Percentiles rank a stretch among this genome's conserved stretches.
phyloP scores from a whole-genome alignment of 345 rosid genomes.

The Tarenaya hassleriana region DNA sequence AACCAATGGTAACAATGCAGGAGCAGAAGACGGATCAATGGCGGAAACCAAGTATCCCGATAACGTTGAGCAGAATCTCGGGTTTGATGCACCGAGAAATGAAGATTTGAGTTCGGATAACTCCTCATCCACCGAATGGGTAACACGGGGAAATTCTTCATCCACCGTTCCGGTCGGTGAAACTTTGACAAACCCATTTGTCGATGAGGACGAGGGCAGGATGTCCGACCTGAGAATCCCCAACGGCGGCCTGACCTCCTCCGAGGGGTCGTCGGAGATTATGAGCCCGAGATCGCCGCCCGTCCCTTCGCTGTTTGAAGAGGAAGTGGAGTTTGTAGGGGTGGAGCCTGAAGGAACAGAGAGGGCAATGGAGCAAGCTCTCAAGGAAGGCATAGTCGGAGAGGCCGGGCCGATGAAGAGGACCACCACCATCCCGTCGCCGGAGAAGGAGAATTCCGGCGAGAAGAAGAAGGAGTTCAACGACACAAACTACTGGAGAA shows the following conservation, averaged over 20 bases:
- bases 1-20: slow-evolving; percentile 68
- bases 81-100: slow-evolving; percentile 48
- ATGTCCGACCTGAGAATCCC: slow-evolving; percentile 37
- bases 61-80: slow-evolving; percentile 4
- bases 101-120: slow-evolving; percentile 52
- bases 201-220: slow-evolving; percentile 29
- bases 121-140: slow-evolving; percentile 66
- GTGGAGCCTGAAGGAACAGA: slow-evolving; percentile 85
- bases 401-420: slow-evolving; percentile 88
- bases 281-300: slow-evolving; percentile 38
- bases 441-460: slow-evolving; percentile 55
- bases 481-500: slow-evolving; percentile 92
- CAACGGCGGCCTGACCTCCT: slow-evolving; percentile 27
- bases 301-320: slow-evolving; percentile 70
- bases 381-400: slow-evolving; percentile 90
- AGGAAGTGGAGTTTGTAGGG: slow-evolving; percentile 93
- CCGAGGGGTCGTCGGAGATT: slow-evolving; percentile 21
- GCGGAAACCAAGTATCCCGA: slow-evolving; percentile 29
- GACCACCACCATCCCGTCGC: slow-evolving; percentile 38
- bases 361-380: slow-evolving; percentile 97
- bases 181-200: slow-evolving; percentile 29
- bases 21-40: slow-evolving; percentile 49
- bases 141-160: slow-evolving; percentile 52
- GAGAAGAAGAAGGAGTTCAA: slow-evolving; percentile 76
- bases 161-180: slow-evolving; percentile 41